A percentile compares a stretch with the other conserved stretches of the same genome.
Evolutionary conservation across 768 basidiomycete genomes (phyloP).

Genomic region (Myochromella boudieri): DNA sequence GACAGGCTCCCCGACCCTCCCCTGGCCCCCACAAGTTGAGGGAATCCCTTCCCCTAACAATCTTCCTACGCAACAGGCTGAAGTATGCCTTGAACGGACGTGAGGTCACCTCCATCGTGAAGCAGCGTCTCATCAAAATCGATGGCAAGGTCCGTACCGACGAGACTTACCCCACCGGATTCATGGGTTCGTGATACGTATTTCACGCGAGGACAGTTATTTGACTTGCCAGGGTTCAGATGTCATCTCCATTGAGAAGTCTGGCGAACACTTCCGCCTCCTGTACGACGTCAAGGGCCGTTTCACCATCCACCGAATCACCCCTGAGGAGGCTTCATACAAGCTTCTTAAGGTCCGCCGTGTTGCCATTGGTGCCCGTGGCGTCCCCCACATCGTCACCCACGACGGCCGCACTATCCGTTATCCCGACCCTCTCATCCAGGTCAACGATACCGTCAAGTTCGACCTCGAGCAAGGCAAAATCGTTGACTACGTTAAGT

Average conservation of each 20-base stretch:
- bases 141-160: conserved; percentile 99
- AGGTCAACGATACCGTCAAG: conserved; percentile 96
- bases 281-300: conserved; percentile 99
- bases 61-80: conserved; percentile 98
- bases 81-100: conserved; percentile 98
- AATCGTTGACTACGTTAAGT: conserved; percentile 90
- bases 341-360: conserved; percentile 95
- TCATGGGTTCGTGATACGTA: conserved; percentile 72
- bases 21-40: conserved; percentile 99
- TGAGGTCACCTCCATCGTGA: conserved; percentile 94
- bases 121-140: conserved; percentile 96
- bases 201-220: neutral
- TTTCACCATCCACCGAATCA: conserved; percentile 99
- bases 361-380: conserved; percentile 88
- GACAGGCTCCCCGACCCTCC: conserved; percentile 90
- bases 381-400: conserved; percentile 96
- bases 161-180: conserved; percentile 94
- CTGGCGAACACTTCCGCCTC: conserved; percentile 98
- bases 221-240: conserved; percentile 44
- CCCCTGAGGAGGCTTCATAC: conserved; percentile 93
- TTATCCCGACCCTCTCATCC: conserved; percentile 95
- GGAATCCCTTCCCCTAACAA: conserved; percentile 94
- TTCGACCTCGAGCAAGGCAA: conserved; percentile 95
- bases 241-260: conserved; percentile 96
- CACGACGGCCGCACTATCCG: conserved; percentile 99